Base-by-base conservation (phyloP, 2,329 filamentous ascomycete genomes). In the Pyricularia pennisetigena region DNA sequence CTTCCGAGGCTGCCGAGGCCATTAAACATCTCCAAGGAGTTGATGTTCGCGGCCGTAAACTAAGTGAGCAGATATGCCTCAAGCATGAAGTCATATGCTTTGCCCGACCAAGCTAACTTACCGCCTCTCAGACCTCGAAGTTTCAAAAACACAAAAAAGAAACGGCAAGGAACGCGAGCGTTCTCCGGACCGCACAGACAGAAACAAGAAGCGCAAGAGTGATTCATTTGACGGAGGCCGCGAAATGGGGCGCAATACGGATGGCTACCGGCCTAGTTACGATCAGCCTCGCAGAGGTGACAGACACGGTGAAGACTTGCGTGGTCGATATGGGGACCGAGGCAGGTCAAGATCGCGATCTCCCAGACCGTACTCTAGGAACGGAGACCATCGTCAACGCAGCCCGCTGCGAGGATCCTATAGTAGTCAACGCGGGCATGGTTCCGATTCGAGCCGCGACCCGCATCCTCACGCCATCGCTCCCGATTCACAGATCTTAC, bases 401-500 rank as follows among this genome's bases (percentile, higher is more conserved):
- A 67, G 65, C 49, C 65, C 65, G 5, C 16, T 28, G 20, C 65
- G 65, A 20, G 28, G 26, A 23, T 30, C 65, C 28, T 57, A 67
- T 35, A 57, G 26, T 23, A 54, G 62, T 20, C 14, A 29, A 24
- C 65, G 49, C 6, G 30, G 30, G 6, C 32, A 67, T 66, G 41
- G 65, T 20, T 14, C 14, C 16, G 28, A 65, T 41, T 35, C 32
- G 24, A 32, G 24, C 23, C 65, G 32, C 12, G 28, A 28, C 28
- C 10, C 41, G 5, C 41, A 41, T 16, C 20, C 65, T 23, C 65
- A 65, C 8, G 82, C 85, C 69, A 88, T 95, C 71, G 88, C 97
- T 26, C 94, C 94, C 2, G 93, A 98, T 73, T 90, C 97, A 20
- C 93, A 97, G 76, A 87, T 98, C 32, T 86, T 97, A 30, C 85